Evolutionary conservation across 2,329 filamentous ascomycete genomes (phyloP).

Genomic region (Coniochaeta sp.): DNA sequence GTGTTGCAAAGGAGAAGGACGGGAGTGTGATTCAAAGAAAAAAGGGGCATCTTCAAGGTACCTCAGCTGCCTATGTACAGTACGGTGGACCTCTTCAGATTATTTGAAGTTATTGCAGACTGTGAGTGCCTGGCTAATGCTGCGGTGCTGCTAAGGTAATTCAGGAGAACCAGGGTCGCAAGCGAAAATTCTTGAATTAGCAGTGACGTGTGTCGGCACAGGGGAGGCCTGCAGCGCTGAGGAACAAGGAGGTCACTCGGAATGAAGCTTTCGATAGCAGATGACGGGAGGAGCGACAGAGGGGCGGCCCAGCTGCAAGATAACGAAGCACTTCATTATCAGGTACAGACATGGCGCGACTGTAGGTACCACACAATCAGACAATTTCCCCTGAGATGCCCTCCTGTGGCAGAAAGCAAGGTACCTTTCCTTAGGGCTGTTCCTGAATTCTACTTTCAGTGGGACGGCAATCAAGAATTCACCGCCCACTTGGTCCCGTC

Average conservation of each 20-base stretch:
- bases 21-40: background rate
- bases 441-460: background rate
- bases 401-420: too few relatives aligned
- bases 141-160: too few relatives aligned
- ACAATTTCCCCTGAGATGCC: background rate
- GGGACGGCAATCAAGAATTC: background rate
- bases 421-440: too few relatives aligned
- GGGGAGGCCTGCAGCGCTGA: background rate
- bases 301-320: background rate
- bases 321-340: background rate
- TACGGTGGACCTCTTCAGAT: background rate
- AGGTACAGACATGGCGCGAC: background rate
- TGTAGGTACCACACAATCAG: background rate
- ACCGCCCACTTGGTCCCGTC: background rate
- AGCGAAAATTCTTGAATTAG: background rate
- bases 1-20: background rate
- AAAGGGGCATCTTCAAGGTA: background rate
- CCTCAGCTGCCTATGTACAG: too few relatives aligned
- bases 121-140: background rate
- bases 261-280: conserved; percentile 1
- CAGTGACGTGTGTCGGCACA: background rate
- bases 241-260: background rate
- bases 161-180: background rate
- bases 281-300: background rate
- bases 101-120: background rate